Conservation (phyloP, 331 rosid species). For the Saraca asoca region DNA sequence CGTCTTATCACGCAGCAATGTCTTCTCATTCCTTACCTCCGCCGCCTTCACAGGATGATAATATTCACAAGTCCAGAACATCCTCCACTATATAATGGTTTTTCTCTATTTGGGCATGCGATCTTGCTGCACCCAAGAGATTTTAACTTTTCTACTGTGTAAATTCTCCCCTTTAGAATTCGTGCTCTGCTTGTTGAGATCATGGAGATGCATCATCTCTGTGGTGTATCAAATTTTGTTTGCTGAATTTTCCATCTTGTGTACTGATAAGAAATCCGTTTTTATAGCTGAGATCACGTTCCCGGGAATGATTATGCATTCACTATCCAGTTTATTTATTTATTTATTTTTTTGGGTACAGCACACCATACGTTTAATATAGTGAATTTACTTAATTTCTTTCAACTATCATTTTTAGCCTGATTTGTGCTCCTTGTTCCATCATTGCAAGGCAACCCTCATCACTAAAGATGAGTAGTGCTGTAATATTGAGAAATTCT, state of each 20-base stretch:
- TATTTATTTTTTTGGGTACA: no score
- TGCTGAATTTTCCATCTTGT: background rate
- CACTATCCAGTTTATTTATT: no score
- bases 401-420: no score
- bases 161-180: conserved; percentile 14
- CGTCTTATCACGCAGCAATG: conserved; percentile 65
- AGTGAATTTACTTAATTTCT: no score
- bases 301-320: no score
- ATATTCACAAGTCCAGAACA: conserved; percentile 66
- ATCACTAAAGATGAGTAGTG: no score
- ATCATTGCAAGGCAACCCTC: no score
- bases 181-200: conserved; percentile 16
- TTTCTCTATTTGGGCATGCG: conserved; percentile 10
- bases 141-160: conserved; percentile 28
- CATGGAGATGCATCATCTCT: background rate
- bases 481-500: no score
- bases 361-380: no score
- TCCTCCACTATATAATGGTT: conserved; percentile 56
- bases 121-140: background rate
- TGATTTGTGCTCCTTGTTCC: no score
- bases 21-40: conserved; percentile 52
- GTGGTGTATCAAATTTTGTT: conserved; percentile 19
- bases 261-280: background rate
- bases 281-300: background rate
- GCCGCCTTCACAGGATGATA: conserved; percentile 58